A percentile compares a stretch with the other conserved stretches of the same genome.
Evolutionary conservation across 2,329 filamentous ascomycete genomes (phyloP).

Genomic region (Pestalotiopsis sp.): DNA sequence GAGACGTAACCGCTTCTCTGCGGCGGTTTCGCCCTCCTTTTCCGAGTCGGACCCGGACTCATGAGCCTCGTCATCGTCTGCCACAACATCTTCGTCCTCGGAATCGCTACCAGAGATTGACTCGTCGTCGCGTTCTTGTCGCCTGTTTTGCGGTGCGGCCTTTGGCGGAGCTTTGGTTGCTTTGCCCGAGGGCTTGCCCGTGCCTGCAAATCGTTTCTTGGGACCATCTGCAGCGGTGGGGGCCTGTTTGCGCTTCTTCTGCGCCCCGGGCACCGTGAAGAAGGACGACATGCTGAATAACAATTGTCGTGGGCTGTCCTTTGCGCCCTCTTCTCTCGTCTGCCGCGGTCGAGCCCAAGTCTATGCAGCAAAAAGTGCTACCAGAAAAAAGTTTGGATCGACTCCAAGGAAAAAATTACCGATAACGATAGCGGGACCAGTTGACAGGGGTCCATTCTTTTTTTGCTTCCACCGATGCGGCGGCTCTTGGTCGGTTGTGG

Average conservation of each 20-base stretch:
- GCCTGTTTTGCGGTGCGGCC: constrained; percentile 44
- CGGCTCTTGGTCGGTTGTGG: background rate
- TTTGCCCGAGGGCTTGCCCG: constrained; percentile 44
- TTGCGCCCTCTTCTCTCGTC: background rate
- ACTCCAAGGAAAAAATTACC: constrained; percentile 8
- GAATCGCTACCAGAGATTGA: constrained; percentile 87
- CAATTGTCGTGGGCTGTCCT: constrained; percentile 20
- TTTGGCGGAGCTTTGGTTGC: constrained; percentile 33
- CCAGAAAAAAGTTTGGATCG: constrained; percentile 8
- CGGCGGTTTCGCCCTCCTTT: constrained; percentile 84
- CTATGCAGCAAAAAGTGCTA: constrained; percentile 20
- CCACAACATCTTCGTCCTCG: constrained; percentile 62
- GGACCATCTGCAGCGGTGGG: constrained; percentile 51
- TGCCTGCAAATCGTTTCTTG: constrained; percentile 59
- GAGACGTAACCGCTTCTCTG: constrained; percentile 81
- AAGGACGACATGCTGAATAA: constrained; percentile 81
- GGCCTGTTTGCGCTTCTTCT: constrained; percentile 86
- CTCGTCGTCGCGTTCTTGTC: constrained; percentile 62
- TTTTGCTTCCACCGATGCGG: background rate
- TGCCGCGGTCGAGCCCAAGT: background rate
- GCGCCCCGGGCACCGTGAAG: constrained; percentile 84
- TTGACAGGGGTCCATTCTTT: constrained; percentile 3
- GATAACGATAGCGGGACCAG: constrained; percentile 9
- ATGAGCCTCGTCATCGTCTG: constrained; percentile 47
- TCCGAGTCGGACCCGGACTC: constrained; percentile 62